These are phyloP conservation scores for Globisporangium camurandrum DNA, from an alignment of 352 stramenopile species.

Conservation along the genomic window DNA sequence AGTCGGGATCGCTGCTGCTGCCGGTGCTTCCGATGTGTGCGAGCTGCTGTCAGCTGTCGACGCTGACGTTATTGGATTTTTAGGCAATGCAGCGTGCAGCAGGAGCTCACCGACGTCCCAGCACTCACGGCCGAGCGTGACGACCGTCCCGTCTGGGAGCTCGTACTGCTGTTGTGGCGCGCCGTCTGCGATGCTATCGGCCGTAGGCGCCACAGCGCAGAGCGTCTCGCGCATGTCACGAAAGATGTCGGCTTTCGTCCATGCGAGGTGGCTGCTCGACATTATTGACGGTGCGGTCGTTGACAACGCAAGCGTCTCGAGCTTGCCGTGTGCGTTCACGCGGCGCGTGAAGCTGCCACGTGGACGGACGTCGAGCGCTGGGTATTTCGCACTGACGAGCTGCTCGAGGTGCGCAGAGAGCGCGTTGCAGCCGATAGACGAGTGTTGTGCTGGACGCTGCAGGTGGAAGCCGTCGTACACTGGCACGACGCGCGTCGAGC, in stretches of 20 bases:
- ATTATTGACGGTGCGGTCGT: conserved; percentile 37
- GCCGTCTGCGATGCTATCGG: conserved; percentile 10
- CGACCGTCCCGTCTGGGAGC: conserved; percentile 63
- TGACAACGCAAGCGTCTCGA: conserved; percentile 46
- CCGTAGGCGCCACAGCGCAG: conserved; percentile 29
- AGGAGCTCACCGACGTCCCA: conserved; percentile 72
- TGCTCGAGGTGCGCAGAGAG: conserved; percentile 67
- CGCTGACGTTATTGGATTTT: conserved; percentile 42
- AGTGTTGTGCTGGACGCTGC: conserved; percentile 69
- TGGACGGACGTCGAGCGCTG: conserved; percentile 34
- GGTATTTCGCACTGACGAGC: conserved; percentile 39
- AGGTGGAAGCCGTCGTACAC: conserved; percentile 89
- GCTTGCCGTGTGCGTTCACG: conserved; percentile 41
- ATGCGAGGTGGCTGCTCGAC: conserved; percentile 66
- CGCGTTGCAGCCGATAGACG: conserved; percentile 59
- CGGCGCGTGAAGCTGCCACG: conserved; percentile 59
- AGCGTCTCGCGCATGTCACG: conserved; percentile 69
- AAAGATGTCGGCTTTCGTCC: conserved; percentile 59
- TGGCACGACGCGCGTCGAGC: conserved; percentile 78
- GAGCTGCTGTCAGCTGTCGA: conserved; percentile 18
- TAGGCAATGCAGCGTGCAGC: too few species aligned
- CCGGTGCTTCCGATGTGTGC: conserved; percentile 25
- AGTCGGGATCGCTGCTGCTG: conserved; percentile 44
- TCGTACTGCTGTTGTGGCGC: conserved; percentile 47
- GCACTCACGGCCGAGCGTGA: conserved; percentile 61